Percentiles rank a stretch among this genome's conserved stretches.
Evolutionary conservation across 768 basidiomycete species (phyloP).

Genomic region (Tricholomella constricta): DNA sequence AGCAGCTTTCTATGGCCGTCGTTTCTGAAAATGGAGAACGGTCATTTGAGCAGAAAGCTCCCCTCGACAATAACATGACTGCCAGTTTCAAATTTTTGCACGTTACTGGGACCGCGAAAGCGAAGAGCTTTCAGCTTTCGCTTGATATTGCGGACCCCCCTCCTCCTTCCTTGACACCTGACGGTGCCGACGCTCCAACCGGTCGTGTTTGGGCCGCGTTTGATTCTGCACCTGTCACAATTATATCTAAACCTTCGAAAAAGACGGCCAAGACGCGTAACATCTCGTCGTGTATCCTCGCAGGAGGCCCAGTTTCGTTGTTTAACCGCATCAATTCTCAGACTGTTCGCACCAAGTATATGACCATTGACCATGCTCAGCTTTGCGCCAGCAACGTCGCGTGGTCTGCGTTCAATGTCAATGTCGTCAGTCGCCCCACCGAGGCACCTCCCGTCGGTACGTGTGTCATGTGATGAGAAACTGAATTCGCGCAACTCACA

Average conservation of each 20-base stretch:
- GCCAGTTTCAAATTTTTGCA: constrained; percentile 92
- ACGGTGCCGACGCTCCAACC: constrained; percentile 45
- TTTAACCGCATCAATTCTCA: constrained; percentile 98
- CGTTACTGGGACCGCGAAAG: constrained; percentile 85
- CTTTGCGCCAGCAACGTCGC: constrained; percentile 87
- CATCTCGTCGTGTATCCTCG: constrained; percentile 87
- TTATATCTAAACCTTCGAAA: constrained; percentile 97
- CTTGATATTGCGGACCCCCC: constrained; percentile 83
- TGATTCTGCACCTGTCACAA: constrained; percentile 88
- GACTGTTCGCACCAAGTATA: constrained; percentile 96
- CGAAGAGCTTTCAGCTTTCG: constrained; percentile 86
- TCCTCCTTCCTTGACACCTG: constrained; percentile 47
- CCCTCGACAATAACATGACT: constrained; percentile 80
- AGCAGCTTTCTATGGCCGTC: constrained; percentile 83
- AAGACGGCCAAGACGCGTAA: constrained; percentile 95
- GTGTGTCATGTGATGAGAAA: constrained; percentile 62
- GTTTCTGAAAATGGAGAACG: constrained; percentile 83
- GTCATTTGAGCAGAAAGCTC: constrained; percentile 81
- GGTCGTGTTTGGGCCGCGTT: constrained; percentile 90
- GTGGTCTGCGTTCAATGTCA: constrained; percentile 95
- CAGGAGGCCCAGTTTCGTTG: constrained; percentile 86
- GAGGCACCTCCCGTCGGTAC: constrained; percentile 66
- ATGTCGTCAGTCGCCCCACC: constrained; percentile 76
- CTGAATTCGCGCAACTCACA: constrained; percentile 35
- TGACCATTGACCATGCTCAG: constrained; percentile 86